Conservation (phyloP, 169 alveolate species). For the Pseudocohnilembus persalinus region DNA sequence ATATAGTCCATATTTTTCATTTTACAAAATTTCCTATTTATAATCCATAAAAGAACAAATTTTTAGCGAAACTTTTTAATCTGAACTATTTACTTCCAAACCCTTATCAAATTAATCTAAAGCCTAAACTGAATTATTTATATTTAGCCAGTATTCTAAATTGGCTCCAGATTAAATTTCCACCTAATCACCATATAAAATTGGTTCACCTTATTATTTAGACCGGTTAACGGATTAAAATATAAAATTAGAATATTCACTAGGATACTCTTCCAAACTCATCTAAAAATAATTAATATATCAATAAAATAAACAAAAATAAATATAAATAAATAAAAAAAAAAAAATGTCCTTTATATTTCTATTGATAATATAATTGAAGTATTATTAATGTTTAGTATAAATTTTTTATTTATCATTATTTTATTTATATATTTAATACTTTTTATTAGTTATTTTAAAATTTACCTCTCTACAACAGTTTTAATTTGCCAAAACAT, state of each 20-base stretch:
- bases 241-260: constrained; percentile 34
- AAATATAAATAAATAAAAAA: too few relatives aligned
- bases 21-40: constrained; percentile 11
- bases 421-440: too few relatives aligned
- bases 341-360: too few relatives aligned
- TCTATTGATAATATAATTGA: too few relatives aligned
- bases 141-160: constrained; percentile 18
- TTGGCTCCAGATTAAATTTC: constrained; percentile 3
- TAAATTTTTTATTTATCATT: too few relatives aligned
- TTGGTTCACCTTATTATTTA: constrained; percentile 40
- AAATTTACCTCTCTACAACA: constrained; percentile 47
- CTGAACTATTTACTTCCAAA: constrained; percentile 40
- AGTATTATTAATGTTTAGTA: too few relatives aligned
- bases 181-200: constrained; percentile 37
- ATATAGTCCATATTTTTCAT: not conserved
- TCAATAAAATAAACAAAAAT: not conserved
- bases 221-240: constrained; percentile 31
- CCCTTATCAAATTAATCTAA: constrained; percentile 1
- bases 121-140: not conserved
- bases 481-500: constrained; percentile 34
- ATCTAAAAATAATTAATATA: not conserved
- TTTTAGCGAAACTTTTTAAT: constrained; percentile 21
- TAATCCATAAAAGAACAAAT: constrained; percentile 17
- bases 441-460: too few relatives aligned
- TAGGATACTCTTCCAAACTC: constrained; percentile 39